A percentile compares a stretch with the other conserved stretches of the same genome.
phyloP scores from a whole-genome alignment of 1,284 basidiomycete genomes.

The Takashimella koratensis region DNA sequence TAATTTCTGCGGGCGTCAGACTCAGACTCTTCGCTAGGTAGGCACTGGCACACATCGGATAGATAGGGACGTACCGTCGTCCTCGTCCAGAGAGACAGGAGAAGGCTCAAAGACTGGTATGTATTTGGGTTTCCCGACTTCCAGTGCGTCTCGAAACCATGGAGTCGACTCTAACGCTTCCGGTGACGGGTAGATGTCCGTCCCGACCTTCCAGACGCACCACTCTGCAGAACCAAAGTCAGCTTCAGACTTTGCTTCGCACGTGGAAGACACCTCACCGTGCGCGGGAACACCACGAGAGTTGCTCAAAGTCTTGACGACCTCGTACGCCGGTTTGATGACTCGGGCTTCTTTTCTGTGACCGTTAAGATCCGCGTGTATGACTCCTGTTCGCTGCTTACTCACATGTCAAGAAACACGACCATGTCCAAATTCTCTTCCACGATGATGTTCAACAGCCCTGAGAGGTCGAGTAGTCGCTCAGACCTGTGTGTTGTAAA shows the following conservation, averaged over 20 bases:
- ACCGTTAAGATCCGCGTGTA: too few species aligned
- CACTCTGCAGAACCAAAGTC: background rate
- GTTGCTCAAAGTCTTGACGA: background rate
- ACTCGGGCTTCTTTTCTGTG: background rate
- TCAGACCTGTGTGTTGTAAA: too few species aligned
- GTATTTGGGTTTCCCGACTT: background rate
- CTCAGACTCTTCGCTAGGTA: too few species aligned
- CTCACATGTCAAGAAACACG: constrained; percentile 2
- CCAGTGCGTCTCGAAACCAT: background rate
- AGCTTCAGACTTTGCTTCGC: too few species aligned
- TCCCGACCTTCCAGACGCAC: constrained; percentile 2
- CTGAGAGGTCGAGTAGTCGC: too few species aligned
- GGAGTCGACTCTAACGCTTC: background rate
- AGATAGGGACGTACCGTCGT: too few species aligned
- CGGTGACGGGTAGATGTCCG: background rate
- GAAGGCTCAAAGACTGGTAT: constrained; percentile 6
- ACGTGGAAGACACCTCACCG: background rate
- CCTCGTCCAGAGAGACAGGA: too few species aligned
- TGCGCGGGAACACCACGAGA: background rate
- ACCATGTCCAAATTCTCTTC: background rate
- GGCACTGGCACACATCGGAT: too few species aligned
- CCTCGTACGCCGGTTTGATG: background rate
- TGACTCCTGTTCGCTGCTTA: too few species aligned
- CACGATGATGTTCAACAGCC: background rate
- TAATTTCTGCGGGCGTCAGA: too few species aligned